Percentiles rank a stretch among this genome's conserved stretches.
These are phyloP conservation scores for Protomyces inundatus DNA, from an alignment of 1,139 yeast genomes.

Conservation along the genomic window DNA sequence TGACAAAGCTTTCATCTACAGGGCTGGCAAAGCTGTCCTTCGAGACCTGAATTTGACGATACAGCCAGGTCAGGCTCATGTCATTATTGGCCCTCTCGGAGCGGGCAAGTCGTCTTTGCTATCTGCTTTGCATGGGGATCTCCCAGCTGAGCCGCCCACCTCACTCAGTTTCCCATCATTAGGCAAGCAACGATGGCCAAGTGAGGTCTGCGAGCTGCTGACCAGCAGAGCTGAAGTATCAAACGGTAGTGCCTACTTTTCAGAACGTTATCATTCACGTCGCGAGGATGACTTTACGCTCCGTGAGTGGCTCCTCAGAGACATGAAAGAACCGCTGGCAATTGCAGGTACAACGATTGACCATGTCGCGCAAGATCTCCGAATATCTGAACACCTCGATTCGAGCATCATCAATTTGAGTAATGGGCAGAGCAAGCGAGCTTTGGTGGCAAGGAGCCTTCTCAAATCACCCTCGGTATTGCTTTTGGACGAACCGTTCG, in stretches of 20 bases:
- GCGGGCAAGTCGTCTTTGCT: constrained; percentile 25
- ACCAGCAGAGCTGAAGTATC: constrained; percentile 55
- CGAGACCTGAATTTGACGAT: constrained; percentile 1
- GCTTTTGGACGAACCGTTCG: constrained; percentile 76
- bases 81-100: constrained; percentile 25
- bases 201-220: constrained; percentile 49
- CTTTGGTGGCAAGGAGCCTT: constrained; percentile 72
- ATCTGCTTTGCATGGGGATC: constrained; percentile 1
- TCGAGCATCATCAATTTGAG: constrained; percentile 79
- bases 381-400: constrained; percentile 52
- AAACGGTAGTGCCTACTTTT: constrained; percentile 59
- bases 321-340: background rate
- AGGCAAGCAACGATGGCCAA: constrained; percentile 43
- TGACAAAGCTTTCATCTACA: background rate
- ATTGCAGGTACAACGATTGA: constrained; percentile 33
- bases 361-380: constrained; percentile 42
- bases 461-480: constrained; percentile 60
- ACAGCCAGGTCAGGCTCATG: constrained; percentile 20
- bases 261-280: constrained; percentile 82
- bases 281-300: constrained; percentile 78
- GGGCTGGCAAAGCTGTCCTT: constrained; percentile 9
- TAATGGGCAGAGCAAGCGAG: constrained; percentile 90
- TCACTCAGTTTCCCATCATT: constrained; percentile 55
- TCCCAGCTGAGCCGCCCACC: constrained; percentile 44
- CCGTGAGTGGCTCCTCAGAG: constrained; percentile 48